Conservation (phyloP, 129 eudicot species). For the Centaurea solstitialis region DNA sequence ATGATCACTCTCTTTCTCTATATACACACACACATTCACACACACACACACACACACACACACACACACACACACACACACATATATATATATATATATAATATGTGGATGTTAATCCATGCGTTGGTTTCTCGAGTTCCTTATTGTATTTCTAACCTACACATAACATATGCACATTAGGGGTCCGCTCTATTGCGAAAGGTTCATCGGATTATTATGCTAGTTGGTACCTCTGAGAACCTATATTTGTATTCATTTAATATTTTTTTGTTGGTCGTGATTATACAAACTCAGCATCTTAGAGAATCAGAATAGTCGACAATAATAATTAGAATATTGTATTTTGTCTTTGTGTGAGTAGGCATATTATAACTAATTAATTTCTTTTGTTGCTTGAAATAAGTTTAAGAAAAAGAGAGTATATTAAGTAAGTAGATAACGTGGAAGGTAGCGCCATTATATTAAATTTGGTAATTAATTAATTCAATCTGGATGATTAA, state of each 20-base stretch:
- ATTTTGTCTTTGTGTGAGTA: slow-evolving; percentile 22
- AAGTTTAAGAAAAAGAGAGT: background rate
- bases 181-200: background rate
- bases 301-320: slow-evolving; percentile 7
- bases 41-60: too few relatives aligned
- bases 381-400: background rate
- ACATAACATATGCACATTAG: background rate
- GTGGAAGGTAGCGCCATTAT: slow-evolving; percentile 28
- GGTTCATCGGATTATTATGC: background rate
- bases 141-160: background rate
- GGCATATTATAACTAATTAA: slow-evolving; percentile 11
- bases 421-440: slow-evolving; percentile 8
- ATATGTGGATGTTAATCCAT: background rate
- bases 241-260: background rate
- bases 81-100: too few relatives aligned
- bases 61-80: too few relatives aligned
- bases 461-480: slow-evolving; percentile 4
- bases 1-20: too few relatives aligned
- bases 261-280: slow-evolving; percentile 4
- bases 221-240: background rate
- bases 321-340: slow-evolving; percentile 12
- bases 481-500: background rate
- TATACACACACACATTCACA: too few relatives aligned
- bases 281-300: background rate
- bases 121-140: background rate